Conservation (phyloP, 805 yeast genomes). For the Candida boidinii region DNA sequence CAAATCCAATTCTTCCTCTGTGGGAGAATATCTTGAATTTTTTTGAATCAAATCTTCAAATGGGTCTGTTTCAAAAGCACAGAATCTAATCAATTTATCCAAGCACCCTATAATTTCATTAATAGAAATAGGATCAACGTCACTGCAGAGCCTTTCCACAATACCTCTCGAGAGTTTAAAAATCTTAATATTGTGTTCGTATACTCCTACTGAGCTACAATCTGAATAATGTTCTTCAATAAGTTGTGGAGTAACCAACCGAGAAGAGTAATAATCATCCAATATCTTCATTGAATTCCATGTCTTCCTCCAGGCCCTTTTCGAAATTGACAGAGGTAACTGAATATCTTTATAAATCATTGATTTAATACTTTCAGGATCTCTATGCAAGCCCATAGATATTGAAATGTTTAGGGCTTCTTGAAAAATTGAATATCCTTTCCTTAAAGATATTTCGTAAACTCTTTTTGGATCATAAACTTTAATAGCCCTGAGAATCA, state of each 20-base stretch:
- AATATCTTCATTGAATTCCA: background rate
- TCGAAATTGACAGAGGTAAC: background rate
- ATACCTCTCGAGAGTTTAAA: background rate
- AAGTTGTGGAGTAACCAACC: background rate
- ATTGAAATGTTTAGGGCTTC: background rate
- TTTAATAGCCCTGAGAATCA: background rate
- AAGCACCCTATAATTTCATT: background rate
- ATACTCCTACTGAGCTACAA: background rate
- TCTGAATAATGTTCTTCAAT: background rate
- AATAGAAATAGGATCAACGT: background rate
- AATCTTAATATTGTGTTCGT: background rate
- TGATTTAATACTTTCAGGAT: background rate
- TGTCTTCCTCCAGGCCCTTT: background rate
- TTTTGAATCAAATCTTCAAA: background rate
- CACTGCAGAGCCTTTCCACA: background rate
- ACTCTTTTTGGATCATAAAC: background rate
- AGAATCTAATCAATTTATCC: background rate
- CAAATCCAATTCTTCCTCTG: too few species aligned
- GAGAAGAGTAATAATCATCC: background rate
- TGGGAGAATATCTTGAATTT: background rate
- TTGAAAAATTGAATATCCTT: background rate
- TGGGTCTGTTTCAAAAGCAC: background rate
- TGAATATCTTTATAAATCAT: background rate
- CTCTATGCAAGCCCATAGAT: slow-evolving; percentile 1
- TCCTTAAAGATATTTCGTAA: background rate